Conservation (phyloP, 108 stramenopile genomes). For the Skeletonema menzelii region DNA sequence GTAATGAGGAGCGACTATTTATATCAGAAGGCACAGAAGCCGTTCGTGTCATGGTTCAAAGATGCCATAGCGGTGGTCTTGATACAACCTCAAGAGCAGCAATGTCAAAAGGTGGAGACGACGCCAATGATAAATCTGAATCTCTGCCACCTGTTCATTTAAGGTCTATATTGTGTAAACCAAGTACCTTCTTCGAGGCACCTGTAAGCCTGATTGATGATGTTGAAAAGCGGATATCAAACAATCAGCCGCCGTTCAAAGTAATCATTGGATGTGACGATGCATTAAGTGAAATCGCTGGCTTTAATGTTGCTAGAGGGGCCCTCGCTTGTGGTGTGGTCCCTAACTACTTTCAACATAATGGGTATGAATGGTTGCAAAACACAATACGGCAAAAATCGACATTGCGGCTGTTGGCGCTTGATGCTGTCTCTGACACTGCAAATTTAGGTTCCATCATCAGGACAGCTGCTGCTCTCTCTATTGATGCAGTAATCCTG, state of each 20-base stretch:
- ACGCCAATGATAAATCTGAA: not conserved
- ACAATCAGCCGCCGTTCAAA: constrained; percentile 42
- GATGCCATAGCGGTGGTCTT: constrained; percentile 22
- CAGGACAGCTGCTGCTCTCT: constrained; percentile 73
- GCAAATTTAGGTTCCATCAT: constrained; percentile 81
- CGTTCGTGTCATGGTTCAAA: constrained; percentile 66
- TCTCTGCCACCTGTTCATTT: constrained; percentile 38
- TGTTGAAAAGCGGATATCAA: constrained; percentile 24
- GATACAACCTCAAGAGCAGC: not conserved
- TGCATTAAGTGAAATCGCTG: constrained; percentile 57
- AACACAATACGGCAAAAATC: constrained; percentile 21
- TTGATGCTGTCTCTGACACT: constrained; percentile 77
- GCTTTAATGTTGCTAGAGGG: constrained; percentile 66
- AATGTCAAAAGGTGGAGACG: not conserved
- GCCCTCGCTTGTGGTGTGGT: constrained; percentile 72
- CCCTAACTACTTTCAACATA: constrained; percentile 31
- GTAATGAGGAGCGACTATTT: constrained; percentile 41
- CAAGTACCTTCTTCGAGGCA: constrained; percentile 52
- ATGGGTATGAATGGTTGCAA: constrained; percentile 57
- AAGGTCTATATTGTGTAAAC: constrained; percentile 66
- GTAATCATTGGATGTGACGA: constrained; percentile 61
- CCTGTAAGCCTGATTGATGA: constrained; percentile 39
- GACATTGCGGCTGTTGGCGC: constrained; percentile 52
- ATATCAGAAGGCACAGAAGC: constrained; percentile 81
- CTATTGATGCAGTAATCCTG: constrained; percentile 64